Conservation (phyloP, 345 rosid species). For the Chamaenerion angustifolium region DNA sequence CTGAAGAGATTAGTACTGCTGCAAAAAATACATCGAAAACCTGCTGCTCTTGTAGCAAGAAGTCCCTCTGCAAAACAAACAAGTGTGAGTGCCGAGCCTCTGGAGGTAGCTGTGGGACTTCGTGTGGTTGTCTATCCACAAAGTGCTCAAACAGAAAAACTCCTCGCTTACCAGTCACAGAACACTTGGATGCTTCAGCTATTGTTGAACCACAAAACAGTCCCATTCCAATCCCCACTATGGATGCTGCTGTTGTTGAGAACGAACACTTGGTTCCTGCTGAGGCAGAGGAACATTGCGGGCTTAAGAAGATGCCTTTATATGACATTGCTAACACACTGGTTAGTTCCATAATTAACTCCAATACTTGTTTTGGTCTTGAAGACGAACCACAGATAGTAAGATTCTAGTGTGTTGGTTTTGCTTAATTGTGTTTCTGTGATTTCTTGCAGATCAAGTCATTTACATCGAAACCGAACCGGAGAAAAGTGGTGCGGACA, state of each 20-base stretch:
- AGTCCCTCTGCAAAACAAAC: slow-evolving; percentile 61
- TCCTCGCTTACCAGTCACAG: slow-evolving; percentile 6
- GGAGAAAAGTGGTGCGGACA: slow-evolving; percentile 18
- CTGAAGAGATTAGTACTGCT: slow-evolving; percentile 18
- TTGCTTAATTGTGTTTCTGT: background rate
- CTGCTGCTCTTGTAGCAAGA: slow-evolving; percentile 74
- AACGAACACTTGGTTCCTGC: slow-evolving; percentile 19
- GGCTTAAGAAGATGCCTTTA: slow-evolving; percentile 47
- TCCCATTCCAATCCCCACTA: slow-evolving; percentile 13
- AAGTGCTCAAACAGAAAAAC: slow-evolving; percentile 62
- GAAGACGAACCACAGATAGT: slow-evolving; percentile 26
- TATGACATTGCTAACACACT: slow-evolving; percentile 61
- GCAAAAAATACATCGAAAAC: slow-evolving; percentile 16
- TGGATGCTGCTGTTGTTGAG: slow-evolving; percentile 19
- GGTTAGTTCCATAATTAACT: slow-evolving; percentile 18
- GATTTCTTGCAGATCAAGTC: slow-evolving; percentile 19
- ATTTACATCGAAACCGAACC: slow-evolving; percentile 20
- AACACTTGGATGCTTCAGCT: background rate
- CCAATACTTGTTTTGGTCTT: background rate
- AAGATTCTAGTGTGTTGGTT: background rate
- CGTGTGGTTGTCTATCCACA: slow-evolving; percentile 53
- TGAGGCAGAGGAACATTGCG: slow-evolving; percentile 21
- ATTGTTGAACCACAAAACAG: slow-evolving; percentile 16
- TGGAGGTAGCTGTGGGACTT: slow-evolving; percentile 46
- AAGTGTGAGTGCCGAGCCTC: slow-evolving; percentile 65